Base-by-base conservation (phyloP, 345 rosid genomes). In the Brassica rapa region DNA sequence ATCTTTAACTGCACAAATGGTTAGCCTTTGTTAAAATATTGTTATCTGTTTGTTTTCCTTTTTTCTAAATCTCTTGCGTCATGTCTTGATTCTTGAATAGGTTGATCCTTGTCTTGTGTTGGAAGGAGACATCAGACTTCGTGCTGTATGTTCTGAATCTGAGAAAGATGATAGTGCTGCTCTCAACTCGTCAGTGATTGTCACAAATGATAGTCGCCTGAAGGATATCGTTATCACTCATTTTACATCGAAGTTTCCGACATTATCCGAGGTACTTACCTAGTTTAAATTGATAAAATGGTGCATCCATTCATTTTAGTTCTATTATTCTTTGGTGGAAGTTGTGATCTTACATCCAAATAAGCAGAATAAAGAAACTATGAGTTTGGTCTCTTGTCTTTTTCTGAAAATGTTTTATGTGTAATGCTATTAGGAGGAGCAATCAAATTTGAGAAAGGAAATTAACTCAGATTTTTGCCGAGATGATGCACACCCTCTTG, bases 401-500 rank as follows among this genome's bases (percentile, higher is more conserved):
- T 39, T 43, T 3, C 5, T 43, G 53, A 43, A 43, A 11, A 11
- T 43, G n/a, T 43, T 43, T 43, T 3, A 11, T 43, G 53, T 43
- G 15, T 43, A 43, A 43, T 43, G 72, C 82, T 70, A 35, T 85
- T 82, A 94, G 98, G 97, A 88, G 77, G 97, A 89, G 75, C 69
- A 87, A 73, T 82, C 81, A 33, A 80, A 74, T 74, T 77, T 90
- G 71, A 89, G 87, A 83, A 72, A 80, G 60, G 92, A 90, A 83
- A 83, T 92, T 75, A 75, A 81, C 55, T 77, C 88, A 77, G 92
- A 84, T 4, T 94, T 92, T 87, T 87, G 87, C 61, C 90, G 87
- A 66, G 97, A 92, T 73, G 97, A 92, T 85, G 84, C 86, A 62
- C 93, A 90, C 77, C 96, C 94, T 29, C 76, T 86, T 8, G 97